These are phyloP conservation scores for Prunus mira DNA, from an alignment of 306 rosid genomes.

Conservation along the genomic window DNA sequence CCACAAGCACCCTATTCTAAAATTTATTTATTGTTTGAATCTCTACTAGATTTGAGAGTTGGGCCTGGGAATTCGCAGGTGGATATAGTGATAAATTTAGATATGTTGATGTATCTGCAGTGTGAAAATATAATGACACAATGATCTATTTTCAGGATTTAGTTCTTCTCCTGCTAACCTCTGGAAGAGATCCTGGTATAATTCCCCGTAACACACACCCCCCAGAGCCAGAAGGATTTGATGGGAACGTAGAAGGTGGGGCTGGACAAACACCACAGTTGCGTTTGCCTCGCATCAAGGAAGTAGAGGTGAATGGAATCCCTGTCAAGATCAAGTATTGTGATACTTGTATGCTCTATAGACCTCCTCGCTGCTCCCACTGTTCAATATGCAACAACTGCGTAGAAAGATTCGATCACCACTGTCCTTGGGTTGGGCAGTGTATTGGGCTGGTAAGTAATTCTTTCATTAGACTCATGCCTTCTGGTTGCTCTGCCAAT, in stretches of 20 bases:
- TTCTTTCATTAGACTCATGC: slow-evolving; percentile 8
- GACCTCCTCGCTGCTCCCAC: slow-evolving; percentile 99
- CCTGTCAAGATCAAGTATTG: slow-evolving; percentile 81
- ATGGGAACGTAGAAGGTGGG: slow-evolving; percentile 61
- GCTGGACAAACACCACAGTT: slow-evolving; percentile 91
- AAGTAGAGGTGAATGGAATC: slow-evolving; percentile 83
- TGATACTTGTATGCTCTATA: slow-evolving; percentile 98
- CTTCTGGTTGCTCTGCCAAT: not conserved
- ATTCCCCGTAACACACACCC: slow-evolving; percentile 95
- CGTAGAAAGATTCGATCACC: slow-evolving; percentile 94
- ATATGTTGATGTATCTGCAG: not conserved
- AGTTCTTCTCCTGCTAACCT: slow-evolving; percentile 76
- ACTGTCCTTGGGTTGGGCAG: slow-evolving; percentile 99
- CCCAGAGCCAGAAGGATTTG: slow-evolving; percentile 90
- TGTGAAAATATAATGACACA: not conserved
- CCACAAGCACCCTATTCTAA: not conserved
- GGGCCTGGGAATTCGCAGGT: not conserved
- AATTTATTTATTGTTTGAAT: not conserved
- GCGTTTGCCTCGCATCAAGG: slow-evolving; percentile 85
- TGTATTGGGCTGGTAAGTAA: slow-evolving; percentile 91
- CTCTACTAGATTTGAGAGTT: not conserved
- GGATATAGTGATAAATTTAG: not conserved
- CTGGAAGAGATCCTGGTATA: slow-evolving; percentile 99
- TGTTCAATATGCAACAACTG: slow-evolving; percentile 98
- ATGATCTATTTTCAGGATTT: slow-evolving; percentile 51